Percentiles rank a stretch among this genome's conserved stretches.
These are phyloP conservation scores for Talaromyces ruber DNA, from an alignment of 495 filamentous ascomycete species.

Conservation along the genomic window DNA sequence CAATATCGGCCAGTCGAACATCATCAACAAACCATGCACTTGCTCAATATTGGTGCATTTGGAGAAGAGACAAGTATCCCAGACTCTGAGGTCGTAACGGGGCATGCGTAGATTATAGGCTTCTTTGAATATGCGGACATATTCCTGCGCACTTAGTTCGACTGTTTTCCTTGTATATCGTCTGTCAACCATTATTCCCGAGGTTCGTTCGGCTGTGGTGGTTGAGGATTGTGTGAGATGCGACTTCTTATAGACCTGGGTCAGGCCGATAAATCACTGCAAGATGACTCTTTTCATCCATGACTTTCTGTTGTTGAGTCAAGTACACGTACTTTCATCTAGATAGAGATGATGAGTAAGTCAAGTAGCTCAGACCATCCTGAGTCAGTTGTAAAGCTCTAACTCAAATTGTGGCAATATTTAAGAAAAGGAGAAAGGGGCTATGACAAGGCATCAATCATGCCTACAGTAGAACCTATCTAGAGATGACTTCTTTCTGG, in stretches of 20 bases:
- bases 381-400: too few species aligned
- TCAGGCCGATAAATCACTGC: neutral
- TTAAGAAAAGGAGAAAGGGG: too few species aligned
- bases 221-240: neutral
- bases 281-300: neutral
- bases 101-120: neutral
- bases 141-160: neutral
- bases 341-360: too few species aligned
- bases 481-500: too few species aligned
- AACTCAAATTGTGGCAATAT: too few species aligned
- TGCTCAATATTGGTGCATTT: too few species aligned
- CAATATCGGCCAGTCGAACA: too few species aligned
- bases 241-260: neutral
- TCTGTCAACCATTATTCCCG: neutral
- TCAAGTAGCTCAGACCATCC: too few species aligned
- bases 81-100: neutral
- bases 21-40: too few species aligned
- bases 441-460: too few species aligned
- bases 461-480: too few species aligned
- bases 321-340: neutral
- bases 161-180: neutral
- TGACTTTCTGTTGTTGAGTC: neutral
- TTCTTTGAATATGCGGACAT: neutral
- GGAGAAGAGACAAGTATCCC: neutral
- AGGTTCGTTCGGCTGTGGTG: neutral